Evolutionary conservation across 2,329 filamentous ascomycete genomes (phyloP).

Genomic region (Hymenoscyphus scutula): DNA sequence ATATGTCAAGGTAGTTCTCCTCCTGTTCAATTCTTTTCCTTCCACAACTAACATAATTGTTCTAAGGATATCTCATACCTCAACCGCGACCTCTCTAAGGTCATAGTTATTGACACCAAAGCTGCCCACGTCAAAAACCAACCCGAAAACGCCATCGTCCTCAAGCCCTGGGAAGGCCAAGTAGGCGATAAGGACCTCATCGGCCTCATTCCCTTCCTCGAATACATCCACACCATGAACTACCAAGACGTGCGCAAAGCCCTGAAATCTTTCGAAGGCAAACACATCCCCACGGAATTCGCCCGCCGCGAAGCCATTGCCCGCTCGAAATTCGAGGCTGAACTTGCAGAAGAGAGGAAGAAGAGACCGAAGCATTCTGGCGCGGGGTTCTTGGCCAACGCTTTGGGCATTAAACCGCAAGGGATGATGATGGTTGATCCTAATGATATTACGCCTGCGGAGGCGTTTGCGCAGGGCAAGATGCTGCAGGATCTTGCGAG

Average conservation of each 20-base stretch:
- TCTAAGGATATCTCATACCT: slow-evolving; percentile 92
- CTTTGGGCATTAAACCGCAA: slow-evolving; percentile 74
- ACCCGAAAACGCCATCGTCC: slow-evolving; percentile 92
- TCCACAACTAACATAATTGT: slow-evolving; percentile 28
- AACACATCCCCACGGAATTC: slow-evolving; percentile 86
- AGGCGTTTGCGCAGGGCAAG: slow-evolving; percentile 87
- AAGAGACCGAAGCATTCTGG: slow-evolving; percentile 60
- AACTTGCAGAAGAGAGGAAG: slow-evolving; percentile 66
- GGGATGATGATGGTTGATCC: slow-evolving; percentile 62
- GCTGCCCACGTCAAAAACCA: slow-evolving; percentile 78
- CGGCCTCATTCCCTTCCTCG: slow-evolving; percentile 88
- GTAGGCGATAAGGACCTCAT: slow-evolving; percentile 82
- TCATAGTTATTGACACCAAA: slow-evolving; percentile 90
- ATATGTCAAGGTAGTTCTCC: slow-evolving; percentile 76
- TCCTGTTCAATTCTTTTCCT: not conserved
- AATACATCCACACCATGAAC: slow-evolving; percentile 94
- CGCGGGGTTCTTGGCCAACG: slow-evolving; percentile 65
- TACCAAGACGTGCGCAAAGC: slow-evolving; percentile 83
- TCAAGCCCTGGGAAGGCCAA: slow-evolving; percentile 87
- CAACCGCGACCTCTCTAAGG: slow-evolving; percentile 92
- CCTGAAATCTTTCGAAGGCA: slow-evolving; percentile 84
- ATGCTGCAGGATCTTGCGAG: slow-evolving; percentile 95
- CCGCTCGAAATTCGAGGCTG: slow-evolving; percentile 79
- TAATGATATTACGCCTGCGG: slow-evolving; percentile 62
- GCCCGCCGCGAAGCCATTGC: slow-evolving; percentile 82